Base-by-base conservation (phyloP, 805 yeast species). In the Candida chauliodis region DNA sequence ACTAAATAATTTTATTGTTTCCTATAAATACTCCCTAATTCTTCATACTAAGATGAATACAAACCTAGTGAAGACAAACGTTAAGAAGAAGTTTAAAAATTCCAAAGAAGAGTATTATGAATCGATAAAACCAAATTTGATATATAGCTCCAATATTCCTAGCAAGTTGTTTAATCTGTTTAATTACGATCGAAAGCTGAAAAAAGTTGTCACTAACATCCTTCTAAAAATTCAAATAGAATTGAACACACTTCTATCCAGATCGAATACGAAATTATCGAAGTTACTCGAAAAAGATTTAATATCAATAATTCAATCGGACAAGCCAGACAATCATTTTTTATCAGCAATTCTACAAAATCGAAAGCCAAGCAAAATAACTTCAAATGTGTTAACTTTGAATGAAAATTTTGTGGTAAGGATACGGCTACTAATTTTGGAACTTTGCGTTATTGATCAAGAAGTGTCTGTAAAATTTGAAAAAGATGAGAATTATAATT, bases 71-170 rank as follows among this genome's bases (percentile, higher is more conserved):
- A 27, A 27, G 8, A n/a, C 15, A 4, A 11, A 6, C 15, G 13
- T 16, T 26, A 10, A 26, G n/a, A 26, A 11, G 7, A 9, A 7
- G 16, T 9, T 6, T 6, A 10, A 7, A 6, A 30, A 30, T 10
- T n/a, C n/a, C n/a, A 30, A 20, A 16, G 11, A 32, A n/a, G 31
- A 34, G 5, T 27, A 22, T 27, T 47, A 48, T 26, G 72, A 67
- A 46, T 50, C 56, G 4, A 50, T 55, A 30, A 57, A 57, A 41
- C 73, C 73, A 23, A 65, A 63, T 44, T 57, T 65, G 37, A 47
- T 67, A 15, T 63, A 61, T 41, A 55, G 64, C 3, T 63, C 70
- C 5, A 62, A 67, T 40, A 59, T 67, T 9, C 56, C 58, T 1
- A 50, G 48, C 19, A 53, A 55, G 35, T 52, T 59, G 17, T 8